phyloP scores from a whole-genome alignment of 805 yeast species.

The Candida vartiovaarae region DNA sequence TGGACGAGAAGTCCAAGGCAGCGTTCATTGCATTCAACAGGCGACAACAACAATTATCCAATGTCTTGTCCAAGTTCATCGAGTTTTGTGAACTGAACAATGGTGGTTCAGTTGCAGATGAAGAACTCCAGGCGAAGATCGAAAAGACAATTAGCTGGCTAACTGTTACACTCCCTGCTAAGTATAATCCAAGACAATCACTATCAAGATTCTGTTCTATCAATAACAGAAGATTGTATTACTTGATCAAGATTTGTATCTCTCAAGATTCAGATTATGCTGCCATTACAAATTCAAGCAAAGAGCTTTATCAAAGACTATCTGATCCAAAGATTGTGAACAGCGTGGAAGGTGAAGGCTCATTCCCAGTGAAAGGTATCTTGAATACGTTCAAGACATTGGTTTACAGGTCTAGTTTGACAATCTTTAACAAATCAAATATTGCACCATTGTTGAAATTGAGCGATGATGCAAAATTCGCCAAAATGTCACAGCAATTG shows the following conservation, averaged over 20 bases:
- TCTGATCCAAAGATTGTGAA: conserved; percentile 44
- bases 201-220: conserved; percentile 45
- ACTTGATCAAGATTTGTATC: conserved; percentile 47
- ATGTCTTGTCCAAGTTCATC: conserved; percentile 43
- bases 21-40: conserved; percentile 64
- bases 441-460: conserved; percentile 45
- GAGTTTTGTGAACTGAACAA: conserved; percentile 41
- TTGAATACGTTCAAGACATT: conserved; percentile 47
- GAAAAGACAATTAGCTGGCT: conserved; percentile 60
- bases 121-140: conserved; percentile 28
- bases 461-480: conserved; percentile 25
- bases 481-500: conserved; percentile 40
- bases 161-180: conserved; percentile 47
- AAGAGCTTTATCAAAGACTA: conserved; percentile 53
- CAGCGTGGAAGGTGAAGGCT: conserved; percentile 24
- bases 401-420: conserved; percentile 52
- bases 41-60: conserved; percentile 57
- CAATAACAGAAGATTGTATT: conserved; percentile 52
- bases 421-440: conserved; percentile 61
- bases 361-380: conserved; percentile 42
- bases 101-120: conserved; percentile 24
- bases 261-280: conserved; percentile 52
- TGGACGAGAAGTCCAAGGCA: conserved; percentile 51
- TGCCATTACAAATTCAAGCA: conserved; percentile 52
- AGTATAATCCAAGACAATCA: conserved; percentile 39